Percentiles rank a stretch among this genome's conserved stretches.
phyloP scores from a whole-genome alignment of 2,329 filamentous ascomycete genomes.

The Ascochyta viciae-villosae region DNA sequence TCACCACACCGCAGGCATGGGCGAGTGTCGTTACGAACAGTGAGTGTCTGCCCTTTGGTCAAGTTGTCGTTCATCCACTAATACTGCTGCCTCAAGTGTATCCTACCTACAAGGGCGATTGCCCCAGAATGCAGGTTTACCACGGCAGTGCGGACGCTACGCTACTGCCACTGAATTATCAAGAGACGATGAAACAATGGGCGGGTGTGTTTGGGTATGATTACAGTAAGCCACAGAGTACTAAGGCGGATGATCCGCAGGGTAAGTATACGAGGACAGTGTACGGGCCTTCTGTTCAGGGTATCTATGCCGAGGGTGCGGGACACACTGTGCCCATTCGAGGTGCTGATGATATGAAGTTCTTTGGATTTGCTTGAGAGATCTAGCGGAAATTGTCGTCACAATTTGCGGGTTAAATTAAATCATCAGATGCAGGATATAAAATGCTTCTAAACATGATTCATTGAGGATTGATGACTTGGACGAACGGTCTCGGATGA shows the following conservation, averaged over 20 bases:
- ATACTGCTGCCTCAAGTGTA: constrained; percentile 48
- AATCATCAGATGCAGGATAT: too few species aligned
- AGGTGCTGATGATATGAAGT: constrained; percentile 46
- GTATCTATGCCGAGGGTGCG: constrained; percentile 45
- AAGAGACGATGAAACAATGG: constrained; percentile 57
- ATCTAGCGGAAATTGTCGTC: too few species aligned
- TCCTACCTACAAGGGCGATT: constrained; percentile 57
- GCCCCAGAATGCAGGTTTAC: constrained; percentile 65
- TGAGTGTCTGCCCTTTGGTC: constrained; percentile 29
- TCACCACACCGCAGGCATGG: constrained; percentile 57
- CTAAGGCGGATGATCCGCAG: constrained; percentile 38
- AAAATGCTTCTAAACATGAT: too few species aligned
- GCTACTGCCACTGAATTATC: constrained; percentile 61
- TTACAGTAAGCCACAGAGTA: constrained; percentile 42
- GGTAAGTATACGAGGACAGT: constrained; percentile 42
- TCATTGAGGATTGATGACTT: too few species aligned
- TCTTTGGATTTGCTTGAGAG: constrained; percentile 37
- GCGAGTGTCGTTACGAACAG: constrained; percentile 54
- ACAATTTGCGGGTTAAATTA: too few species aligned
- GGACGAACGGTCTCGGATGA: neutral
- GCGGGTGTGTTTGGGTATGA: constrained; percentile 43
- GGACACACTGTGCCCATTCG: constrained; percentile 46
- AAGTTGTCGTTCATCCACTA: neutral
- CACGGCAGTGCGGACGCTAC: constrained; percentile 62
- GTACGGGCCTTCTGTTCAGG: constrained; percentile 43